These are phyloP conservation scores for Colletotrichum echinochloae DNA, from an alignment of 2,329 filamentous ascomycete species.

Conservation along the genomic window DNA sequence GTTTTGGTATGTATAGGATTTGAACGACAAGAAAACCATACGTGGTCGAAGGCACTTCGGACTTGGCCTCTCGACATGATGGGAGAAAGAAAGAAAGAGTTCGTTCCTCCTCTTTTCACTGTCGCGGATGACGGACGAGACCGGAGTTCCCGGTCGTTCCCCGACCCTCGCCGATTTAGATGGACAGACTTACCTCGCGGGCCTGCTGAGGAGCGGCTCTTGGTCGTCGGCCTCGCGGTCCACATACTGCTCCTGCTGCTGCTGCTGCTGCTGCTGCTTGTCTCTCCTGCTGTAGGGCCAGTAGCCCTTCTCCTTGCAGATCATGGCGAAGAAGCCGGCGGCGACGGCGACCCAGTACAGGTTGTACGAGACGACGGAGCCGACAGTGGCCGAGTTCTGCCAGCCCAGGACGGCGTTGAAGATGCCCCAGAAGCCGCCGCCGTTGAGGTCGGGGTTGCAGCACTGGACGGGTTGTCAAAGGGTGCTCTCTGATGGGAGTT, in stretches of 20 bases:
- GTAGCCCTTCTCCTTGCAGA: slow-evolving; percentile 39
- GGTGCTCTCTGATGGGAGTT: slow-evolving; percentile 41
- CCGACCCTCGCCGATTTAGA: not conserved
- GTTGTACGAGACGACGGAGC: slow-evolving; percentile 42
- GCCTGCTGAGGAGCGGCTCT: slow-evolving; percentile 41
- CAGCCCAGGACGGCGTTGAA: slow-evolving; percentile 80
- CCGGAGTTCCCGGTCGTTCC: not conserved
- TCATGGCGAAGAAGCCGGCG: slow-evolving; percentile 39
- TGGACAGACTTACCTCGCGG: slow-evolving; percentile 38
- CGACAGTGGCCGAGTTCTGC: slow-evolving; percentile 42
- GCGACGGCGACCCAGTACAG: slow-evolving; percentile 42
- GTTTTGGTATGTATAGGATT: slow-evolving; percentile 31
- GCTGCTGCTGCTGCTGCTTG: slow-evolving; percentile 6
- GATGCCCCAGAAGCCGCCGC: slow-evolving; percentile 77
- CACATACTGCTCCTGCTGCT: slow-evolving; percentile 12
- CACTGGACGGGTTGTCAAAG: slow-evolving; percentile 60
- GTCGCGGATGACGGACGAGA: not conserved
- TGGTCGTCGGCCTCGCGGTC: slow-evolving; percentile 35
- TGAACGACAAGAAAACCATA: not conserved
- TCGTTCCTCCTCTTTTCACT: slow-evolving; percentile 12
- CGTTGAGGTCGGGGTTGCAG: slow-evolving; percentile 73
- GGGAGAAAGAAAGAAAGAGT: no score
- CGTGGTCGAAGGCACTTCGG: slow-evolving; percentile 22
- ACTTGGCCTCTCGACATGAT: slow-evolving; percentile 17
- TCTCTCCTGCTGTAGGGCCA: slow-evolving; percentile 29